Conservation (phyloP, 208 protist genomes). For the Trichomonas tenax region DNA sequence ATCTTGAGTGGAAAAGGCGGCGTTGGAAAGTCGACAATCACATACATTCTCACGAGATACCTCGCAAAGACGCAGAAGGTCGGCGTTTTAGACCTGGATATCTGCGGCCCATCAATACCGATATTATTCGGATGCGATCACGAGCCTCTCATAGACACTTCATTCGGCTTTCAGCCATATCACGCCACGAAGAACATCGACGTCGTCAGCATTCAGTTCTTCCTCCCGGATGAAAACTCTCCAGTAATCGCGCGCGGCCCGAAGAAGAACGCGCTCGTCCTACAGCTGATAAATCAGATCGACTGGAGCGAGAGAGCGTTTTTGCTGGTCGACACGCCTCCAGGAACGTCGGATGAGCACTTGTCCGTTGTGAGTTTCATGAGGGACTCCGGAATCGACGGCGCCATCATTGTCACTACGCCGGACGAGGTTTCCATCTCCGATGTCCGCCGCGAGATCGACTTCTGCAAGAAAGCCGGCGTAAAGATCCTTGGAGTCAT, state of each 20-base stretch:
- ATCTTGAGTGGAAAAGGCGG: constrained; percentile 96
- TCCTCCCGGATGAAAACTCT: constrained; percentile 72
- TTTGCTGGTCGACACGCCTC: constrained; percentile 96
- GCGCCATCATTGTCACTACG: constrained; percentile 82
- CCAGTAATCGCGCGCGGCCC: constrained; percentile 94
- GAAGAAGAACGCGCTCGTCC: constrained; percentile 83
- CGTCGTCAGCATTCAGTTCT: constrained; percentile 92
- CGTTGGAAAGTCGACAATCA: constrained; percentile 92
- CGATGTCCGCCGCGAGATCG: constrained; percentile 93
- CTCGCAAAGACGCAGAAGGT: constrained; percentile 47
- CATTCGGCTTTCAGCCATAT: constrained; percentile 65
- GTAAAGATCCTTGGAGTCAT: constrained; percentile 87
- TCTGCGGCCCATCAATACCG: constrained; percentile 86
- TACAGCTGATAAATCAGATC: constrained; percentile 92
- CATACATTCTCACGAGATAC: constrained; percentile 66
- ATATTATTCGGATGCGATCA: constrained; percentile 81
- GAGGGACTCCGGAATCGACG: constrained; percentile 53
- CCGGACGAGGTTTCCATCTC: constrained; percentile 82
- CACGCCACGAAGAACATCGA: constrained; percentile 76
- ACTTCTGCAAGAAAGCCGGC: constrained; percentile 82
- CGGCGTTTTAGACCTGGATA: constrained; percentile 94
- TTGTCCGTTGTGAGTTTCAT: constrained; percentile 77
- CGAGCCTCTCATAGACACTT: constrained; percentile 59
- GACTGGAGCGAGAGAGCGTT: constrained; percentile 89
- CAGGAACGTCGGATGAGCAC: constrained; percentile 98